Conservation (phyloP, 192 early-diverging fungal species). For the Umbelopsis vinacea region DNA sequence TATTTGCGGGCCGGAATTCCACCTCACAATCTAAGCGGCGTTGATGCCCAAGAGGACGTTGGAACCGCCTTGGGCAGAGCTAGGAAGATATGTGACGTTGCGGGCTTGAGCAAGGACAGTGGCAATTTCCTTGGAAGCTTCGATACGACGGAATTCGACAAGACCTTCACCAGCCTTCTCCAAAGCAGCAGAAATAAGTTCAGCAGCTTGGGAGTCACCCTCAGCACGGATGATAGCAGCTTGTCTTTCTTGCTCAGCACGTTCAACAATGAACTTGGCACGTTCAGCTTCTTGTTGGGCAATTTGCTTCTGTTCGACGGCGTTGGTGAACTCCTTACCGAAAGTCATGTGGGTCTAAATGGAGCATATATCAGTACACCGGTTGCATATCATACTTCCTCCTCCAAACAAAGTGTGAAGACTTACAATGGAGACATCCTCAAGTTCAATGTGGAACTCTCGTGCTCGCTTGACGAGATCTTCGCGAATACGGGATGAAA, state of each 20-base stretch:
- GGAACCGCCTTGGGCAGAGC: slow-evolving; percentile 56
- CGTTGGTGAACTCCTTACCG: slow-evolving; percentile 98
- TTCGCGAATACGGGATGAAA: slow-evolving; percentile 90
- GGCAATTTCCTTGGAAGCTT: slow-evolving; percentile 97
- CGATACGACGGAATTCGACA: slow-evolving; percentile 95
- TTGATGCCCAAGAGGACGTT: slow-evolving; percentile 79
- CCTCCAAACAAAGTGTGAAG: not conserved
- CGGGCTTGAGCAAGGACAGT: slow-evolving; percentile 77
- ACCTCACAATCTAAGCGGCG: slow-evolving; percentile 24
- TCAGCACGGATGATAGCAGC: slow-evolving; percentile 97
- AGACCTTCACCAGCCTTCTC: slow-evolving; percentile 92
- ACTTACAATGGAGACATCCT: slow-evolving; percentile 96
- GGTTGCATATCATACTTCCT: no score
- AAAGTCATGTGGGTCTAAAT: slow-evolving; percentile 95
- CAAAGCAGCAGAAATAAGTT: slow-evolving; percentile 87
- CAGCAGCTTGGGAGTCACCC: slow-evolving; percentile 95
- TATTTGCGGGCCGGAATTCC: not conserved
- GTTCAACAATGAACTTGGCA: slow-evolving; percentile 96
- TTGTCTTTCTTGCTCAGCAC: slow-evolving; percentile 97
- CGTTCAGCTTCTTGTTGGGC: slow-evolving; percentile 99
- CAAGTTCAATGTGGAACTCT: slow-evolving; percentile 95
- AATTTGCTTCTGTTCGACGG: slow-evolving; percentile 98
- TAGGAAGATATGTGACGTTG: slow-evolving; percentile 93
- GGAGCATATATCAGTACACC: not conserved
- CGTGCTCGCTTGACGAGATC: slow-evolving; percentile 90